Evolutionary conservation across 441 rosid species (phyloP).

Genomic region (Cnidoscolus chayamansa): DNA sequence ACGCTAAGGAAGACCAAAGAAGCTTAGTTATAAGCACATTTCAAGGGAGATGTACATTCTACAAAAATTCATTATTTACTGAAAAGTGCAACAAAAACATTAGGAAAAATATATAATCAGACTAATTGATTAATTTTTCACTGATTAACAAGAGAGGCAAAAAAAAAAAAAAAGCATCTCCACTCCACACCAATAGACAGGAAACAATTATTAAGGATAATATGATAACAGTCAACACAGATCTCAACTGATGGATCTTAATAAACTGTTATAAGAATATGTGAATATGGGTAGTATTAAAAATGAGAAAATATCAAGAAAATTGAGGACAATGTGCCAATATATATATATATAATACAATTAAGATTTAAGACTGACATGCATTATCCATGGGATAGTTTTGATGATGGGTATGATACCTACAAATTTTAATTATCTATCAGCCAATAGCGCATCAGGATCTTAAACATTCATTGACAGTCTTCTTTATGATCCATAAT

Average conservation of each 20-base stretch:
- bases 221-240: background rate
- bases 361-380: background rate
- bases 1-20: background rate
- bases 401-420: background rate
- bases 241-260: background rate
- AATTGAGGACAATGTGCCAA: background rate
- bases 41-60: background rate
- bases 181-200: background rate
- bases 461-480: background rate
- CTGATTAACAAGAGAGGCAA: background rate
- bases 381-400: background rate
- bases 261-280: background rate
- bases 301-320: background rate
- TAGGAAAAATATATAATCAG: background rate
- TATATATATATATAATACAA: background rate
- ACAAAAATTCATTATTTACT: background rate
- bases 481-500: too few species aligned
- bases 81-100: background rate
- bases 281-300: background rate
- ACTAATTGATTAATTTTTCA: background rate
- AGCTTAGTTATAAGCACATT: background rate
- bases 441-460: background rate
- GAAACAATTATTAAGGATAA: background rate
- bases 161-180: background rate
- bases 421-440: background rate